A percentile compares a stretch with the other conserved stretches of the same genome.
phyloP scores from a whole-genome alignment of 176 grass and related monocot genomes.

The Hordeum marinum region DNA sequence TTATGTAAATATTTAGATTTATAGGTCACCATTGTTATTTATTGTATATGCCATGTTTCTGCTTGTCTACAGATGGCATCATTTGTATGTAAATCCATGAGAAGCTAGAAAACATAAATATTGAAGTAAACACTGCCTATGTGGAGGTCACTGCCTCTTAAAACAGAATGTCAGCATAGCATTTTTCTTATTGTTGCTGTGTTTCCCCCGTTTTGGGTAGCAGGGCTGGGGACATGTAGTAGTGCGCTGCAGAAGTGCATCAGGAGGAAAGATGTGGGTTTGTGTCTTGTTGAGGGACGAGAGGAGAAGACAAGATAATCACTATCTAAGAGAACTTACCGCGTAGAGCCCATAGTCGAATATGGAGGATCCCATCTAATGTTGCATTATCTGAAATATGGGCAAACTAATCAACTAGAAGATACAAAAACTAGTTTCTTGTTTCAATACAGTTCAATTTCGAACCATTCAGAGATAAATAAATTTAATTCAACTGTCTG shows the following conservation, averaged over 20 bases:
- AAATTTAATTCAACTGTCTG: background rate
- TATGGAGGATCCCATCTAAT: background rate
- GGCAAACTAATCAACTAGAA: background rate
- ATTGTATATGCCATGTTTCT: constrained; percentile 1
- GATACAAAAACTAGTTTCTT: background rate
- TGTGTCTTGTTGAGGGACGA: constrained; percentile 1
- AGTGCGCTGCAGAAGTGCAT: background rate
- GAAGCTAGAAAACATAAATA: background rate
- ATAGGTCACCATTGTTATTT: background rate
- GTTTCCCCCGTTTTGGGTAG: background rate
- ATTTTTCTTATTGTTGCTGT: background rate
- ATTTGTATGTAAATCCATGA: background rate
- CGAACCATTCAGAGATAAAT: background rate
- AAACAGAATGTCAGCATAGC: background rate
- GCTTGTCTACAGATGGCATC: background rate
- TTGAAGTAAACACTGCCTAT: background rate
- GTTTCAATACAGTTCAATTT: background rate
- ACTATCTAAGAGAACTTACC: background rate
- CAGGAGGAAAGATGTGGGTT: background rate
- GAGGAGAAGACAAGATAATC: background rate
- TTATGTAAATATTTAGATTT: background rate
- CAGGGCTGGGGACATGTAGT: background rate
- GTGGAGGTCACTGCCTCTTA: background rate
- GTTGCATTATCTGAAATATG: background rate
- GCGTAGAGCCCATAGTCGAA: background rate